Conservation (phyloP, 1,139 yeast species). For the Maudiozyma humilis region DNA sequence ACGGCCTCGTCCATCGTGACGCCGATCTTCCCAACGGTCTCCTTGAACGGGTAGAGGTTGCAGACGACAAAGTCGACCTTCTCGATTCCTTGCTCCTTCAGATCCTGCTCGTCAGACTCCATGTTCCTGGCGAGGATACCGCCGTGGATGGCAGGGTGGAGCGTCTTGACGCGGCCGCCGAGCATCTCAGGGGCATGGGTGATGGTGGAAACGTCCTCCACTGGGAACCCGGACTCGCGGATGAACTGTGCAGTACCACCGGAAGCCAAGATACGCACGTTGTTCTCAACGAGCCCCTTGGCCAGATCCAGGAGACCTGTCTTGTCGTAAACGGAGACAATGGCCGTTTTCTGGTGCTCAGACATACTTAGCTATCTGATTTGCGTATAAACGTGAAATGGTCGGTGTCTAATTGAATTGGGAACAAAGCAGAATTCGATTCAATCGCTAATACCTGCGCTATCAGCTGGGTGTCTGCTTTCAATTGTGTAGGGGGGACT, state of each 20-base stretch:
- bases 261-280: conserved; percentile 87
- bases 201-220: conserved; percentile 86
- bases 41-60: conserved; percentile 95
- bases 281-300: conserved; percentile 80
- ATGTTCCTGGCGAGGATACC: conserved; percentile 93
- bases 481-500: no score
- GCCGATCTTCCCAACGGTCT: conserved; percentile 89
- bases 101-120: conserved; percentile 82
- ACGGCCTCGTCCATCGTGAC: conserved; percentile 97
- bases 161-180: conserved; percentile 95
- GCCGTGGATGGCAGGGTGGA: conserved; percentile 98
- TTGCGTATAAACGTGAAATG: no score
- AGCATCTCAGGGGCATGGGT: conserved; percentile 99
- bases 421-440: no score
- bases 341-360: conserved; percentile 61
- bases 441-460: no score
- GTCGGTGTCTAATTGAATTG: no score
- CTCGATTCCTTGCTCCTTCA: conserved; percentile 79
- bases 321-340: conserved; percentile 92
- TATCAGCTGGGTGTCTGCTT: no score
- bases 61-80: conserved; percentile 96
- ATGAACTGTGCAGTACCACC: conserved; percentile 95
- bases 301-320: conserved; percentile 94
- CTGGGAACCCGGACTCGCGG: conserved; percentile 96
- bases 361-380: conserved; percentile 8